Base-by-base conservation (phyloP, 345 rosid species). In the Aurinia saxatilis region DNA sequence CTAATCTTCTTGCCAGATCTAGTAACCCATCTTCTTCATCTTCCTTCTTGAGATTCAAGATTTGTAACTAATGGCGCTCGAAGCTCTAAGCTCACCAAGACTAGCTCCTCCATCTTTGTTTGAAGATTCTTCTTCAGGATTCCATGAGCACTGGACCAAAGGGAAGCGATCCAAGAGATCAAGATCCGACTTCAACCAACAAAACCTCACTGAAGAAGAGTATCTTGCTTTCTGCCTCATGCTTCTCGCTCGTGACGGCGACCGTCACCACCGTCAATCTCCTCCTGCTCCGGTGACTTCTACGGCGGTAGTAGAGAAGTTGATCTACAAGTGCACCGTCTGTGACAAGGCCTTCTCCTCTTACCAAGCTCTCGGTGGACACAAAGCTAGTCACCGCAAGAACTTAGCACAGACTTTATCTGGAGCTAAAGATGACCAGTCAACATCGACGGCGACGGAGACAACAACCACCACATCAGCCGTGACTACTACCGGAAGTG, bases 281-380 rank as follows among this genome's bases (percentile, higher is more conserved):
- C 2, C 76, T 54, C 7, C 36, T 15, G 18, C 41, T 19, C 57
- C 9, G n/a, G n/a, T n/a, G n/a, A n/a, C n/a, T 65, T 38, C 39
- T n/a, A 11, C 51, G 51, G n/a, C 9, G n/a, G n/a, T n/a, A 23
- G 14, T 42, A 17, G 74, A 70, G 64, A 70, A 63, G 41, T 64
- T 55, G 11, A 57, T 13, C 39, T 74, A 78, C 71, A 81, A 72
- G 81, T 81, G 85, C 12, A 54, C 65, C 42, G 85, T 81, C 41
- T 81, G 85, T 33, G 68, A 66, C 42, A 81, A 76, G 64, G 68
- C 74, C 1, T 79, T 81, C 27, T 55, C 76, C 0, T 76, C 86
- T 48, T 79, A 79, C 60, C 83, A 79, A 66, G 85, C 85, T 8
- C 77, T 81, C 0, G 85, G 85, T 7, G 85, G 85, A 1, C 85